These are phyloP conservation scores for Colletotrichum abscissum DNA, from an alignment of 2,329 filamentous ascomycete species.

Conservation along the genomic window DNA sequence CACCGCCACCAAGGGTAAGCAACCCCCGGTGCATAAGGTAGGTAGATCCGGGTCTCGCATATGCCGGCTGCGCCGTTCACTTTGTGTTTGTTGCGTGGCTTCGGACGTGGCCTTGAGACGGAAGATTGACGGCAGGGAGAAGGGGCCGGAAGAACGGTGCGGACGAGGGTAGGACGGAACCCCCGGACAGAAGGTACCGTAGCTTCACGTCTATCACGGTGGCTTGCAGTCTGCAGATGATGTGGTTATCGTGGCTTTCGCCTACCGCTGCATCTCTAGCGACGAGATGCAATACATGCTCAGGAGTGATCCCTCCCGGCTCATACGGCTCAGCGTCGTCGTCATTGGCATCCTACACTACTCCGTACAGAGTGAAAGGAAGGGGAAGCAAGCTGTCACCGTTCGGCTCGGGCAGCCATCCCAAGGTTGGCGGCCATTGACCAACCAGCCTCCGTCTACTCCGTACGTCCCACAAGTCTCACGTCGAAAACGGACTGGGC, in stretches of 20 bases:
- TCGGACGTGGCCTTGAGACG: background rate
- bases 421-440: background rate
- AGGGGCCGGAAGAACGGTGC: background rate
- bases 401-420: background rate
- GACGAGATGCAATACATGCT: background rate
- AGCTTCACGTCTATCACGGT: background rate
- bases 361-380: background rate
- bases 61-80: background rate
- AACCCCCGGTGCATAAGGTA: background rate
- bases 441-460: background rate
- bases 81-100: background rate
- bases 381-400: background rate
- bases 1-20: background rate
- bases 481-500: background rate
- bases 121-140: background rate
- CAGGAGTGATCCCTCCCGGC: background rate
- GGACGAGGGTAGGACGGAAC: background rate
- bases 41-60: conserved; percentile 21
- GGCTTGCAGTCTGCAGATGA: background rate
- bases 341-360: background rate
- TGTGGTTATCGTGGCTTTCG: background rate
- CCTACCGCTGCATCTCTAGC: background rate
- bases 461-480: background rate
- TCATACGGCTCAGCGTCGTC: background rate
- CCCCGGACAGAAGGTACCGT: background rate